Conservation (phyloP, 2,329 filamentous ascomycete species). For the Septoria petroselini region DNA sequence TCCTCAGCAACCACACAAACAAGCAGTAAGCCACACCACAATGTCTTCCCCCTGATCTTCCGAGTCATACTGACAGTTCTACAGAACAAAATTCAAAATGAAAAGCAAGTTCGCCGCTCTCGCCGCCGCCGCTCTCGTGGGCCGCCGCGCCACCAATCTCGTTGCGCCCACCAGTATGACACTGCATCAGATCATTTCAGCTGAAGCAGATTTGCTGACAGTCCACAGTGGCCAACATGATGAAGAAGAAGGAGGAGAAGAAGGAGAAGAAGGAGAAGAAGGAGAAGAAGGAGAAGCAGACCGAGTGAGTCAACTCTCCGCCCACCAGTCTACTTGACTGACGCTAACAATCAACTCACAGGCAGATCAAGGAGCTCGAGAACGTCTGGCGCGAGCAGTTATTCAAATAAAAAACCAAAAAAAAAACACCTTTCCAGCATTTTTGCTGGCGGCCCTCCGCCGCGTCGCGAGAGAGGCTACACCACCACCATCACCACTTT, state of each 20-base stretch:
- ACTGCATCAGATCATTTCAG: neutral
- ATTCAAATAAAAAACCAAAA: constrained; percentile 2
- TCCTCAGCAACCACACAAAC: neutral
- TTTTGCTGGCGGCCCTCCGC: too few species aligned
- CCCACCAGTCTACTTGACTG: neutral
- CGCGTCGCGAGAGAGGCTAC: too few species aligned
- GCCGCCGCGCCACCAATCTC: constrained; percentile 4
- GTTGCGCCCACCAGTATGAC: neutral
- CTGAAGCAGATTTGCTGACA: constrained; percentile 2
- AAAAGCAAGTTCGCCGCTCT: constrained; percentile 1
- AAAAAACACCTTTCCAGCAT: neutral
- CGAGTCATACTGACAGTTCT: neutral
- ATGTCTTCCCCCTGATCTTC: neutral
- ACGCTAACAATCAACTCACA: neutral
- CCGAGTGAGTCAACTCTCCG: neutral
- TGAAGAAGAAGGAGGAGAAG: constrained; percentile 9
- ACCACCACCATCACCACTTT: too few species aligned
- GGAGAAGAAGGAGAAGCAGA: neutral
- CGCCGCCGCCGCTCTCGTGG: neutral
- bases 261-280: constrained; percentile 4
- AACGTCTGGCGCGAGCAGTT: constrained; percentile 6
- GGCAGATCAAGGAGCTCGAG: constrained; percentile 4
- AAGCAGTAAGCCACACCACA: neutral
- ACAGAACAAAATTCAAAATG: constrained; percentile 8
- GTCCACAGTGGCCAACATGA: constrained; percentile 1